These are phyloP conservation scores for Macrocybe gigantea DNA, from an alignment of 768 basidiomycete genomes.

Conservation along the genomic window DNA sequence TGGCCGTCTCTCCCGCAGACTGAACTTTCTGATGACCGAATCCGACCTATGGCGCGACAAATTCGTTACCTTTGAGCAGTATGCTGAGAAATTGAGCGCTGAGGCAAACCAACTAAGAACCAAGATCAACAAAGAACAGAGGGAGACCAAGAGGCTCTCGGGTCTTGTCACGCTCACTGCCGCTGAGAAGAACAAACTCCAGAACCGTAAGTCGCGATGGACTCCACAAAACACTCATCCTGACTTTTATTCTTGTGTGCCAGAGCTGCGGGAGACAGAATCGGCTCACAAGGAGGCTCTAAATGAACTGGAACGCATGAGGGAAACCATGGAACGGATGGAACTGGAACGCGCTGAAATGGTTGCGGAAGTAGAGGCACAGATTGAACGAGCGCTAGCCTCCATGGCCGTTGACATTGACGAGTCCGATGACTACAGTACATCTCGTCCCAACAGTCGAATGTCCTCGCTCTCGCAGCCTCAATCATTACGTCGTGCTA, in stretches of 20 bases:
- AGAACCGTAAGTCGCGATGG: conserved; percentile 53
- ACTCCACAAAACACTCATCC: neutral
- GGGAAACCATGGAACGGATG: conserved; percentile 80
- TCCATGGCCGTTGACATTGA: conserved; percentile 80
- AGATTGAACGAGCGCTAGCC: conserved; percentile 81
- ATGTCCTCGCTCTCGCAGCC: conserved; percentile 49
- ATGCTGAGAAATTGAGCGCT: conserved; percentile 83
- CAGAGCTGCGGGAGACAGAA: conserved; percentile 83
- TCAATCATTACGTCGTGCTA: conserved; percentile 52
- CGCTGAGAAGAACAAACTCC: conserved; percentile 72
- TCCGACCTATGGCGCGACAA: conserved; percentile 89
- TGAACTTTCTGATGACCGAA: conserved; percentile 91
- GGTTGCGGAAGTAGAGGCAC: conserved; percentile 91
- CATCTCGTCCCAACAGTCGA: conserved; percentile 64
- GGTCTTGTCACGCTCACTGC: conserved; percentile 73
- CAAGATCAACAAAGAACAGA: conserved; percentile 89
- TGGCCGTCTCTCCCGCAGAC: conserved; percentile 74
- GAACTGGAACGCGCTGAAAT: conserved; percentile 82
- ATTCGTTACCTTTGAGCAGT: conserved; percentile 90
- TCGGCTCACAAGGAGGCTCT: conserved; percentile 73
- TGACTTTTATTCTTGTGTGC: conserved; percentile 4
- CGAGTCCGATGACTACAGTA: conserved; percentile 64
- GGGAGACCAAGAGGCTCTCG: conserved; percentile 81
- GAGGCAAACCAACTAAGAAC: conserved; percentile 81
- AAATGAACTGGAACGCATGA: conserved; percentile 80